phyloP scores from a whole-genome alignment of 202 grass and related monocot genomes.

The Schoenoplectus tabernaemontani region DNA sequence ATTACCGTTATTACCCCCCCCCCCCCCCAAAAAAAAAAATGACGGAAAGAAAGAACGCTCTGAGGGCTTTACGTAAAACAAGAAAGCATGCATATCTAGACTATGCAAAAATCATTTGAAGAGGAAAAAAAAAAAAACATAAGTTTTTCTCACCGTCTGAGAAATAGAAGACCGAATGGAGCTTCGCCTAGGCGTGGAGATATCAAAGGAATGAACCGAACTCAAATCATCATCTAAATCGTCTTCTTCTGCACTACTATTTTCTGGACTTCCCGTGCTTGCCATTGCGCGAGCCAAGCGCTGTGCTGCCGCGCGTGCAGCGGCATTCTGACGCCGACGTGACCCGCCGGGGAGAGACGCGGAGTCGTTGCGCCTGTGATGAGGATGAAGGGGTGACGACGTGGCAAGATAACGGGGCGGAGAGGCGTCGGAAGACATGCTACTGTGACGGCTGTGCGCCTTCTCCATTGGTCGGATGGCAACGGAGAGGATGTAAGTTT shows the following conservation, averaged over 20 bases:
- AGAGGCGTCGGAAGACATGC: conserved; percentile 23
- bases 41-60: not conserved
- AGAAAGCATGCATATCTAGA: not conserved
- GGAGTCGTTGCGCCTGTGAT: conserved; percentile 37
- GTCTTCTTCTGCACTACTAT: conserved; percentile 23
- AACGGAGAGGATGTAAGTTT: not conserved
- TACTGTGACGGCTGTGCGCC: conserved; percentile 14
- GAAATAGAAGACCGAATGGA: conserved; percentile 14
- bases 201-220: conserved; percentile 14
- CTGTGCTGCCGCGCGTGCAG: conserved; percentile 76
- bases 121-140: not conserved
- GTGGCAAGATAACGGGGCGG: not conserved
- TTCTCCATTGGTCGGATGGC: conserved; percentile 8
- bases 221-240: conserved; percentile 23
- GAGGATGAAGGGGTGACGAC: conserved; percentile 10
- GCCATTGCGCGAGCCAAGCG: conserved; percentile 86
- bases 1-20: not conserved
- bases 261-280: conserved; percentile 18
- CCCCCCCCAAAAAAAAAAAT: not conserved
- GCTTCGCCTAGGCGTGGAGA: conserved; percentile 25
- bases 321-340: conserved; percentile 40
- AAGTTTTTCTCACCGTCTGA: conserved; percentile 8
- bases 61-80: not conserved
- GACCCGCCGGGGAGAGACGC: conserved; percentile 32
- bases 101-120: not conserved